Percentiles rank a stretch among this genome's conserved stretches.
phyloP scores from a whole-genome alignment of 1,284 basidiomycete species.

The Irpex sp. region DNA sequence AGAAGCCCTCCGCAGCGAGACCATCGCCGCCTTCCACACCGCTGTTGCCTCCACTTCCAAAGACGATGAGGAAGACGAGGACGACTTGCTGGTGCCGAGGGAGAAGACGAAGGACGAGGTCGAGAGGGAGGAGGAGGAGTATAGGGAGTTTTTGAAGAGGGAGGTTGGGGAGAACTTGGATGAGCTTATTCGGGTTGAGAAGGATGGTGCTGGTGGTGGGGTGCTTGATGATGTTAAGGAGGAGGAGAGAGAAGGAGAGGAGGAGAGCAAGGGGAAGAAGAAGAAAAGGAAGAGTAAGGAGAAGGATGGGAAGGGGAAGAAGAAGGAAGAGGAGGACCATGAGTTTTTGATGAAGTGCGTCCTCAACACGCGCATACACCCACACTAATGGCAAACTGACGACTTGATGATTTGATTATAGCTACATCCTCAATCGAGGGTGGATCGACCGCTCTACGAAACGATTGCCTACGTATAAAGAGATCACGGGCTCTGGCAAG shows the following conservation, averaged over 20 bases:
- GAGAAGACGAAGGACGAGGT: slow-evolving; percentile 77
- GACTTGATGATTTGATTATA: slow-evolving; percentile 25
- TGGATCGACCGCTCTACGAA: slow-evolving; percentile 82
- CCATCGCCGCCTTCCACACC: slow-evolving; percentile 76
- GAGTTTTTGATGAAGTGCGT: slow-evolving; percentile 89
- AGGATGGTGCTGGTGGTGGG: slow-evolving; percentile 8
- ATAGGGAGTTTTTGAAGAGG: slow-evolving; percentile 74
- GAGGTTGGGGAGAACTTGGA: slow-evolving; percentile 80
- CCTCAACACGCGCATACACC: too few relatives aligned
- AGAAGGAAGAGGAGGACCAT: slow-evolving; percentile 64
- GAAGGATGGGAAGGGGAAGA: slow-evolving; percentile 31
- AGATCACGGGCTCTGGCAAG: slow-evolving; percentile 55
- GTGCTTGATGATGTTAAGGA: slow-evolving; percentile 28
- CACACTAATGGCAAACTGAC: slow-evolving; percentile 1
- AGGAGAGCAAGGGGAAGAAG: slow-evolving; percentile 23
- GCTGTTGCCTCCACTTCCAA: slow-evolving; percentile 30
- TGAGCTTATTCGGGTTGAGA: slow-evolving; percentile 49
- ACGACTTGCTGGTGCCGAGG: slow-evolving; percentile 67
- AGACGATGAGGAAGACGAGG: slow-evolving; percentile 49
- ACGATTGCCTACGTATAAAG: slow-evolving; percentile 80
- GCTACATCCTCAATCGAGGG: slow-evolving; percentile 92
- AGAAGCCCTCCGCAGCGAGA: slow-evolving; percentile 72
- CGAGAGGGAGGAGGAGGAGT: slow-evolving; percentile 76
- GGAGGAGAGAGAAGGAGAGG: slow-evolving; percentile 16
- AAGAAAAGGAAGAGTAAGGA: slow-evolving; percentile 30